Evolutionary conservation across 306 rosid species (phyloP).

Genomic region (Corylus avellana): DNA sequence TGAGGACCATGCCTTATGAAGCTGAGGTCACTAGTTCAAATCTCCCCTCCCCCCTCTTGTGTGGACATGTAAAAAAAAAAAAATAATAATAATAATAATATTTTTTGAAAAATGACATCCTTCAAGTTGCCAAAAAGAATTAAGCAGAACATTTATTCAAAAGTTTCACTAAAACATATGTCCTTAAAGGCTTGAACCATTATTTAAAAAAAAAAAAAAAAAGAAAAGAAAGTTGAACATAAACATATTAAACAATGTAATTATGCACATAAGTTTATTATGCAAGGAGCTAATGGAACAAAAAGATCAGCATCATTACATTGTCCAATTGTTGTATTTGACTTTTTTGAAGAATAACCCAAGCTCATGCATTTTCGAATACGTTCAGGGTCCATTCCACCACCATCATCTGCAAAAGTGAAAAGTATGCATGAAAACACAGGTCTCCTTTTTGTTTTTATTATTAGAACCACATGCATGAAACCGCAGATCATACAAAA

Average conservation of each 20-base stretch:
- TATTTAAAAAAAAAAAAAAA: neutral
- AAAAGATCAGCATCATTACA: conserved; percentile 44
- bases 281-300: conserved; percentile 15
- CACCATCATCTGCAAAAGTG: conserved; percentile 78
- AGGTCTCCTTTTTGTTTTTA: conserved; percentile 1
- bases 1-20: no score
- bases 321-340: conserved; percentile 90
- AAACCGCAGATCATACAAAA: conserved; percentile 21
- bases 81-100: no score
- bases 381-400: conserved; percentile 81
- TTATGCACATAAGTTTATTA: neutral
- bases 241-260: conserved; percentile 4
- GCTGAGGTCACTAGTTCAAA: no score
- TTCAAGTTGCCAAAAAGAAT: neutral
- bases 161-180: neutral
- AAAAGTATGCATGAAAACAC: conserved; percentile 10
- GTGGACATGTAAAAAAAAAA: no score
- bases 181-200: neutral
- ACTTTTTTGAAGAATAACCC: conserved; percentile 94
- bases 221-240: neutral
- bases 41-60: no score
- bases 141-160: neutral
- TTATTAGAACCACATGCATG: conserved; percentile 9
- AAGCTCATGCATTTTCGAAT: conserved; percentile 94
- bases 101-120: neutral